Evolutionary conservation across 2,329 filamentous ascomycete species (phyloP).

Genomic region (Cryphonectria radicalis): DNA sequence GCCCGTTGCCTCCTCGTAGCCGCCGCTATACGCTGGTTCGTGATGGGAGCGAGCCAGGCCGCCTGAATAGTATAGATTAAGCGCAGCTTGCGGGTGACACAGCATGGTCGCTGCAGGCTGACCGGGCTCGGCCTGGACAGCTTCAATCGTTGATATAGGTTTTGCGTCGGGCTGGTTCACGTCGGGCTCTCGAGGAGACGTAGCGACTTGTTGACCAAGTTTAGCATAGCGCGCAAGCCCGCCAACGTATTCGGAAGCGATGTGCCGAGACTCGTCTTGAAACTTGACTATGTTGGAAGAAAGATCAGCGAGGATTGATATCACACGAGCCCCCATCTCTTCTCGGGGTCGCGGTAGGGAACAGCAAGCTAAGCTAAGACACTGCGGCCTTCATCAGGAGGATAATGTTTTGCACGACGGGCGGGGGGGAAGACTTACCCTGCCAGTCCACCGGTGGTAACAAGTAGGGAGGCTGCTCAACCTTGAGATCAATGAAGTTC

Average conservation of each 20-base stretch:
- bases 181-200: constrained; percentile 37
- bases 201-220: constrained; percentile 46
- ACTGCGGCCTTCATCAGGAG: not conserved
- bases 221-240: constrained; percentile 74
- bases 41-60: constrained; percentile 14
- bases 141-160: not conserved
- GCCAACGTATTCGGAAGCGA: constrained; percentile 87
- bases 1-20: constrained; percentile 25
- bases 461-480: constrained; percentile 68
- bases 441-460: constrained; percentile 68
- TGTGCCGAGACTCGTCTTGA: constrained; percentile 84
- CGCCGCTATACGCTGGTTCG: constrained; percentile 18
- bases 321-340: not conserved
- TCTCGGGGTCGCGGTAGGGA: not conserved
- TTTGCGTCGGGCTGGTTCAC: constrained; percentile 33
- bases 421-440: constrained; percentile 44
- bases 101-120: constrained; percentile 12
- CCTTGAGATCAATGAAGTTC: constrained; percentile 88
- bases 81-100: constrained; percentile 11
- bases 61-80: constrained; percentile 22
- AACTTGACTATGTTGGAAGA: constrained; percentile 64
- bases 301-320: constrained; percentile 18
- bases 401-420: not conserved
- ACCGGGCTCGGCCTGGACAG: not conserved
- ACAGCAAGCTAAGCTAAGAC: not conserved